These are phyloP conservation scores for Candida labiduridarum DNA, from an alignment of 1,139 yeast species.

Conservation along the genomic window DNA sequence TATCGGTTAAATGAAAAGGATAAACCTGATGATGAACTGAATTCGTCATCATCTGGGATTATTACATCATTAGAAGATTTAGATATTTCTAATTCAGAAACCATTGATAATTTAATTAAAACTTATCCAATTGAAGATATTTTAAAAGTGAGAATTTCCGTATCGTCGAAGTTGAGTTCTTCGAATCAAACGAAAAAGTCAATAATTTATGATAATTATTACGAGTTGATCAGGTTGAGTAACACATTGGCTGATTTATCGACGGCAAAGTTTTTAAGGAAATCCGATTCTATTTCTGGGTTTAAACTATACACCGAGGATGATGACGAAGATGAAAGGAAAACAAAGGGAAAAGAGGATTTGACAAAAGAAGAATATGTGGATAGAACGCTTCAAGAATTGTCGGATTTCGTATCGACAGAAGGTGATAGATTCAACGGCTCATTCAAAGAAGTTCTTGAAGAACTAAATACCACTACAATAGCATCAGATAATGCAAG, in stretches of 20 bases:
- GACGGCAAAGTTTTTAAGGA: conserved; percentile 18
- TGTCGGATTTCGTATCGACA: conserved; percentile 27
- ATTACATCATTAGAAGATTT: not conserved
- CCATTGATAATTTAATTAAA: conserved; percentile 35
- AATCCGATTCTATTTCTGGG: not conserved
- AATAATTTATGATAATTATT: conserved; percentile 50
- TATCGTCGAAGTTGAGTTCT: conserved; percentile 34
- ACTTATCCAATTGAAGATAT: conserved; percentile 38
- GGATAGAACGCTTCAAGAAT: conserved; percentile 28
- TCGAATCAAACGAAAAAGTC: conserved; percentile 48
- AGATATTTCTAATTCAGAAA: conserved; percentile 25
- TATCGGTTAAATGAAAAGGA: conserved; percentile 27
- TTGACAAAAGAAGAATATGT: conserved; percentile 24
- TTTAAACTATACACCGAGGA: conserved; percentile 11
- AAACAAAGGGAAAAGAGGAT: not conserved
- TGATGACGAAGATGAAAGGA: conserved; percentile 1
- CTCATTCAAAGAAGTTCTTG: conserved; percentile 32
- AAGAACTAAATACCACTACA: conserved; percentile 19
- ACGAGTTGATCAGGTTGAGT: conserved; percentile 46
- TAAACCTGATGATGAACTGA: not conserved
- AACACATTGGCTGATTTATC: conserved; percentile 36
- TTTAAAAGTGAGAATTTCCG: conserved; percentile 36
- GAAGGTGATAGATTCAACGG: conserved; percentile 28
- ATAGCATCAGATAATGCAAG: conserved; percentile 26
- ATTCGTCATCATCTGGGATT: not conserved